These are phyloP conservation scores for Trichophyton rubrum DNA, from an alignment of 2,329 filamentous ascomycete species.

Conservation along the genomic window DNA sequence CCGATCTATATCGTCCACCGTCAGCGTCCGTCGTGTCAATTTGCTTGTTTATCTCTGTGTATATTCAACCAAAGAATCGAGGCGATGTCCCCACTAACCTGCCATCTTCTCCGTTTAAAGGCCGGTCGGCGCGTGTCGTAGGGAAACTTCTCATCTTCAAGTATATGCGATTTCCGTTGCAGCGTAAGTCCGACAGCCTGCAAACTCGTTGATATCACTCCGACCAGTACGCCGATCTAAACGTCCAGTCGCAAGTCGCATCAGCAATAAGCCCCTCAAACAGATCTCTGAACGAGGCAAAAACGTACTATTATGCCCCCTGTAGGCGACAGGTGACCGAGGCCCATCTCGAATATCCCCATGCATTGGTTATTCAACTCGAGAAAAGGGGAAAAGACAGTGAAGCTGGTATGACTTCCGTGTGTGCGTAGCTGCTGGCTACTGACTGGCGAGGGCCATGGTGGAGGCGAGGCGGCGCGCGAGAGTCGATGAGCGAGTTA, in stretches of 20 bases:
- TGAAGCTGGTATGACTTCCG: conserved; percentile 14
- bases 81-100: conserved; percentile 36
- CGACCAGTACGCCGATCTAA: conserved; percentile 84
- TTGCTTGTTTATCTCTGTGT: neutral
- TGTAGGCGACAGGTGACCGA: conserved; percentile 63
- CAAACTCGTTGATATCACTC: conserved; percentile 82
- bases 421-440: neutral
- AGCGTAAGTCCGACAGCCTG: conserved; percentile 91
- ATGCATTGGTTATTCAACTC: conserved; percentile 21
- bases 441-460: conserved; percentile 19
- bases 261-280: conserved; percentile 1
- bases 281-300: neutral
- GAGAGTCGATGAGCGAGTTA: neutral
- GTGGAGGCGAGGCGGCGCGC: conserved; percentile 22
- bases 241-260: conserved; percentile 10
- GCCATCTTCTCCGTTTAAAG: conserved; percentile 84
- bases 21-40: neutral
- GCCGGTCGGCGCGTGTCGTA: conserved; percentile 72
- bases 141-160: conserved; percentile 83
- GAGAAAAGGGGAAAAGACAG: conserved; percentile 5
- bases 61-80: neutral
- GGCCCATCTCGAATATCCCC: conserved; percentile 45
- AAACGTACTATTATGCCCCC: conserved; percentile 60
- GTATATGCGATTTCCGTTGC: conserved; percentile 93
- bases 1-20: conserved; percentile 44